Percentiles rank a stretch among this genome's conserved stretches.
phyloP scores from a whole-genome alignment of 768 basidiomycete species.

The Hericium coralloides region DNA sequence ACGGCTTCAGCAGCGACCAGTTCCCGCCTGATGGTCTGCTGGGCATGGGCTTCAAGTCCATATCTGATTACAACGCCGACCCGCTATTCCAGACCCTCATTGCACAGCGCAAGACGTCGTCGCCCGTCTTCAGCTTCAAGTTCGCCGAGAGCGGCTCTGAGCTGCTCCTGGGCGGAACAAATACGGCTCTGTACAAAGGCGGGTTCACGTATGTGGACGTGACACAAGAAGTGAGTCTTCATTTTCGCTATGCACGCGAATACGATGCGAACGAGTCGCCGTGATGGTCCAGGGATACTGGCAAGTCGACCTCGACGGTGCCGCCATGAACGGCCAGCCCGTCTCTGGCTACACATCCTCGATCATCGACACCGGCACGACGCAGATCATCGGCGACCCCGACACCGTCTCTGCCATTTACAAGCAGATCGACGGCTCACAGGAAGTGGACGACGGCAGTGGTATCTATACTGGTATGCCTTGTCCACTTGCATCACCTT shows the following conservation, averaged over 20 bases:
- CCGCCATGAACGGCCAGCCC: constrained; percentile 4
- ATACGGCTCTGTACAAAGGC: constrained; percentile 25
- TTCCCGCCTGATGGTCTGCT: constrained; percentile 33
- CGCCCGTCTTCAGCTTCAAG: constrained; percentile 21
- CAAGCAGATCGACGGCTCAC: constrained; percentile 17
- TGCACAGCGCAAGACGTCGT: constrained; percentile 9
- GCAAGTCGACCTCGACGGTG: constrained; percentile 16
- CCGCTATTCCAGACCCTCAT: constrained; percentile 27
- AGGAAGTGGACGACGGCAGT: constrained; percentile 6
- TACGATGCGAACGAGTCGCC: constrained; percentile 1
- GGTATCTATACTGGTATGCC: constrained; percentile 19
- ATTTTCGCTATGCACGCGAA: neutral
- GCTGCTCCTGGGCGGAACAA: constrained; percentile 29
- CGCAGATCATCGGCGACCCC: constrained; percentile 21
- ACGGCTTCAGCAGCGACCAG: constrained; percentile 16
- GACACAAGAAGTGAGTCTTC: neutral
- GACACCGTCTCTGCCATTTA: constrained; percentile 18
- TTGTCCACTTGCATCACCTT: neutral
- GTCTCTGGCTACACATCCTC: constrained; percentile 5
- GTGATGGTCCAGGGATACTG: constrained; percentile 17
- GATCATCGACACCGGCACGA: constrained; percentile 24
- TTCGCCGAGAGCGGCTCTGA: constrained; percentile 17
- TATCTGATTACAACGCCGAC: constrained; percentile 15
- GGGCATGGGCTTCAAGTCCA: constrained; percentile 28
- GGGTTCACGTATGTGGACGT: constrained; percentile 22